Evolutionary conservation across 306 rosid species (phyloP), one percentile per base, ranked within the genome.

Genomic region (Albizia julibrissin): DNA sequence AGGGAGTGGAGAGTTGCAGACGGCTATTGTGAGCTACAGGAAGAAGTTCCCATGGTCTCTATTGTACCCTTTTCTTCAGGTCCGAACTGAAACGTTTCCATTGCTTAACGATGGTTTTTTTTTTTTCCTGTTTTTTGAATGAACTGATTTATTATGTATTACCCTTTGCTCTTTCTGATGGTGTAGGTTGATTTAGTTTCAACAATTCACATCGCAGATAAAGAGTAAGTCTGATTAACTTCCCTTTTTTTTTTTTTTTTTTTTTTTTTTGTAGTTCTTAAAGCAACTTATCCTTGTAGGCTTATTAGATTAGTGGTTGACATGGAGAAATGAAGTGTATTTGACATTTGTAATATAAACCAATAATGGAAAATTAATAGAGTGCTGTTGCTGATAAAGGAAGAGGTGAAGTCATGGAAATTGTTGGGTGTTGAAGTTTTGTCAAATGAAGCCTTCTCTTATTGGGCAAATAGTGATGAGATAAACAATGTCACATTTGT

Each of bases 101-200:
- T 7, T 10, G 31, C 44, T 50, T 80, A 69, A 39, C 29, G 49
- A 18, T 10, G 50, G 27, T 21, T 69, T 18, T 68, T n/a, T 10
- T 2, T 2, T 47, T 44, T 13, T 6, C 6, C 6, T 56, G 9
- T n/a, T 3, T 10, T 59, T 59, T 59, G 69, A 15, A n/a, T 59
- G 74, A 76, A 39, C 33, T 71, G 81, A 52, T 64, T 66, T 68
- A 56, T 70, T 73, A 72, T 29, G 50, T 82, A 13, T 81, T 29
- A 18, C 62, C 34, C 62, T 82, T 11, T 82, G 64, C 50, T 56
- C 49, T 69, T 31, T 86, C 43, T 83, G 85, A 31, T 87, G 42
- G 61, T 91, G 83, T 82, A 95, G 99, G 99, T 95, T 81, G 99
- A 95, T 89, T 89, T 95, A 94, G 92, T 95, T 75, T 95, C 99